Evolutionary conservation across 148 eudicot genomes (phyloP).

Genomic region (Chenopodium berlandieri): DNA sequence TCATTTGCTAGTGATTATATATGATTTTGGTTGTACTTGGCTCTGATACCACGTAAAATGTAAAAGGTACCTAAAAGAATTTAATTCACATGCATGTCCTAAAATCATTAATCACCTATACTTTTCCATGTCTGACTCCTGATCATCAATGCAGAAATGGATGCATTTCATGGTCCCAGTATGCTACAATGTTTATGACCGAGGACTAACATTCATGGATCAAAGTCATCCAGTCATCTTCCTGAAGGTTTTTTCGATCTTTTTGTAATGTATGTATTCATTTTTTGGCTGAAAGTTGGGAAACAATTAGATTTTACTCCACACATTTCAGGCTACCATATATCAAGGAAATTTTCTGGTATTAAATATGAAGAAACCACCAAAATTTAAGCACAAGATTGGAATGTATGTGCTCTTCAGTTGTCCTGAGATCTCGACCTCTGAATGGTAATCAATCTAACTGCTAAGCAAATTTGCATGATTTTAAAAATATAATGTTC

Average conservation of each 20-base stretch:
- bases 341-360: constrained; percentile 87
- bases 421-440: constrained; percentile 77
- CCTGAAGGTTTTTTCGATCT: constrained; percentile 48
- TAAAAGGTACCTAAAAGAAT: too few species aligned
- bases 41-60: too few species aligned
- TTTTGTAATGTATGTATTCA: too few species aligned
- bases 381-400: constrained; percentile 81
- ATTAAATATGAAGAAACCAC: constrained; percentile 80
- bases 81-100: too few species aligned
- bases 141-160: constrained; percentile 65
- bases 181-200: constrained; percentile 60
- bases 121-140: too few species aligned
- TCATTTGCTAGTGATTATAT: too few species aligned
- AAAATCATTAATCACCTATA: too few species aligned
- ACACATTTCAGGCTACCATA: constrained; percentile 58
- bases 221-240: constrained; percentile 53
- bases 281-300: background rate
- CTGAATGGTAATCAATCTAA: constrained; percentile 63
- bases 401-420: constrained; percentile 97
- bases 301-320: constrained; percentile 4
- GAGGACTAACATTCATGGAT: constrained; percentile 57
- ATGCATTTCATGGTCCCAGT: constrained; percentile 78
- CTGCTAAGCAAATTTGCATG: background rate
- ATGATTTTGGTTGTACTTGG: too few species aligned
- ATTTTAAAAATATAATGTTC: background rate